Conservation (phyloP, 345 rosid species). For the Rhodamnia rubescens region DNA sequence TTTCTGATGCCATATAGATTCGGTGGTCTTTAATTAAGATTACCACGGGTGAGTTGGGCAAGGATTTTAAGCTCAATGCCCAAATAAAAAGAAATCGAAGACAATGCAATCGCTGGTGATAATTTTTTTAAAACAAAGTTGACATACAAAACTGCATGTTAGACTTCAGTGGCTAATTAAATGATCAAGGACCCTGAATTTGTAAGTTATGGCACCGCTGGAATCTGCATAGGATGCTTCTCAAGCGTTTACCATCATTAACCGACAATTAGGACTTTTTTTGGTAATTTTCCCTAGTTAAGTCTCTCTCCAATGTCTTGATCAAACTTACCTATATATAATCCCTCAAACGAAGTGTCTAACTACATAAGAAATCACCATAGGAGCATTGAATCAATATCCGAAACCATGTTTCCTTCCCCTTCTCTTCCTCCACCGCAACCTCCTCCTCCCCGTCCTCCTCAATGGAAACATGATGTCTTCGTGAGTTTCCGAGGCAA, state of each 20-base stretch:
- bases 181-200: not conserved
- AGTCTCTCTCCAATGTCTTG: not conserved
- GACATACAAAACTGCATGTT: too few species aligned
- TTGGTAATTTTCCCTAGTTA: too few species aligned
- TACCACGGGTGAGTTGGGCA: not conserved
- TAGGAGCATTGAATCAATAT: not conserved
- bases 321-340: too few species aligned
- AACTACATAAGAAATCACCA: not conserved
- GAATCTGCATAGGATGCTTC: not conserved
- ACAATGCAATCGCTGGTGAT: too few species aligned
- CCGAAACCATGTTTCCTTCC: too few species aligned
- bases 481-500: not conserved
- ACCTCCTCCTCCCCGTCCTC: not conserved
- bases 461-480: not conserved
- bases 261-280: too few species aligned
- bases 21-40: not conserved
- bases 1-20: not conserved
- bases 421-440: too few species aligned
- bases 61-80: not conserved
- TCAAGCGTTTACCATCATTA: too few species aligned
- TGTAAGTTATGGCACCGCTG: not conserved
- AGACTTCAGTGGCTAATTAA: too few species aligned
- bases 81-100: too few species aligned
- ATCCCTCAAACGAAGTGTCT: not conserved
- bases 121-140: too few species aligned